Evolutionary conservation across 257 asterid species (phyloP), one percentile per base, ranked within the genome.

Genomic region (Cordia subcordata): DNA sequence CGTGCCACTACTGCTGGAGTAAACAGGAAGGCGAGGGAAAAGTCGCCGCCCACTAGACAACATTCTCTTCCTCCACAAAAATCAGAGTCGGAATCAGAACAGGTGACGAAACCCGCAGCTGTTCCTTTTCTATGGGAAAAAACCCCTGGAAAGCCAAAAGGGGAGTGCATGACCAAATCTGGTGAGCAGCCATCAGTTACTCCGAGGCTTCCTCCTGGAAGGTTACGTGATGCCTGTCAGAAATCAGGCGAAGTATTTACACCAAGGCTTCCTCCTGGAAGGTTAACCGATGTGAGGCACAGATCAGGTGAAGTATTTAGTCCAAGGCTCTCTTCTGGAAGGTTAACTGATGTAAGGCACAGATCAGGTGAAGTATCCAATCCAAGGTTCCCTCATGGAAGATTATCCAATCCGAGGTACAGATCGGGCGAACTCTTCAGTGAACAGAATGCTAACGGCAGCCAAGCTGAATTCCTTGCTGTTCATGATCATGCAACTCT

Each of bases 81-180:
- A 60, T 53, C 75, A 1, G 77, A 76, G 9, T 64, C 72, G 74
- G 90, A 81, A 55, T 65, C 46, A 23, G 79, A 70, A 47, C 90
- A 69, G 61, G 81, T 84, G 45, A 69, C 94, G 0, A 90, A 85
- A 62, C 94, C 98, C 33, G 94, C 72, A 46, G 69, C 98, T 18
- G 90, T 90, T 57, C 98, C 98, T 1, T 90, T 90, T 68, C 57
- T 76, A 53, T 91, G 98, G 98, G 98, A 91, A 70, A 74, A 80
- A 63, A 73, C 72, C 60, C 98, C 98, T 5, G 98, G 98, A 20
- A 77, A 80, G 64, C 81, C 91, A 20, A 91, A 85, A 65, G 73
- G 67, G 19, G 86, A 78, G 37, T 49, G 66, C 53, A 80, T 39
- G 49, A 23, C 62, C 5, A 77, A 61, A 18, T 72, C 72, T 13